These are phyloP conservation scores for Fraxinus albicans DNA, from an alignment of 305 asterid species.

Conservation along the genomic window DNA sequence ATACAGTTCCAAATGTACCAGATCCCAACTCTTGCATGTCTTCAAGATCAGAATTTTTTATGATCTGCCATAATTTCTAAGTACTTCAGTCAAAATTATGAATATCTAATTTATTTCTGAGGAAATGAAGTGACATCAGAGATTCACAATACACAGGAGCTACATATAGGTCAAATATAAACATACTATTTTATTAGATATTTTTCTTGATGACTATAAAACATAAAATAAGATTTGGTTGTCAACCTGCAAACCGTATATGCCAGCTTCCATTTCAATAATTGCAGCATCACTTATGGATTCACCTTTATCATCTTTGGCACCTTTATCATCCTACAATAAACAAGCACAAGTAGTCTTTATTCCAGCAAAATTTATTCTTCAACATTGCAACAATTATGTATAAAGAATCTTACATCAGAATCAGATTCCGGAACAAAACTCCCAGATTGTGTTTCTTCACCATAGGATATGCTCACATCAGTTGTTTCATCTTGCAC, in stretches of 20 bases:
- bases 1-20: slow-evolving; percentile 91
- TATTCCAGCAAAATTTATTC: slow-evolving; percentile 14
- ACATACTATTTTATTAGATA: slow-evolving; percentile 1
- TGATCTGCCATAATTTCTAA: slow-evolving; percentile 51
- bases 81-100: slow-evolving; percentile 16
- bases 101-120: not conserved
- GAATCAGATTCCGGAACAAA: slow-evolving; percentile 39
- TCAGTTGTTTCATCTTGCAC: slow-evolving; percentile 47
- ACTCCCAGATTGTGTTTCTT: slow-evolving; percentile 50
- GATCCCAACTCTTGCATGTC: slow-evolving; percentile 87
- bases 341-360: slow-evolving; percentile 24
- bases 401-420: slow-evolving; percentile 45
- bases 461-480: slow-evolving; percentile 40
- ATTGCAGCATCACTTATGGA: slow-evolving; percentile 57
- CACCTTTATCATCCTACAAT: slow-evolving; percentile 51
- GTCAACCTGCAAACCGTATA: slow-evolving; percentile 82
- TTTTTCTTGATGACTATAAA: slow-evolving; percentile 13
- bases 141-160: not conserved
- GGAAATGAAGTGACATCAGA: not conserved
- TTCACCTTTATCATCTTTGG: slow-evolving; percentile 34
- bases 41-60: slow-evolving; percentile 77
- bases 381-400: slow-evolving; percentile 15
- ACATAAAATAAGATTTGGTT: slow-evolving; percentile 14
- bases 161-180: not conserved
- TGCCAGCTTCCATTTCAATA: slow-evolving; percentile 75